These are phyloP conservation scores for Emericellopsis terricola DNA, from an alignment of 495 filamentous ascomycete species.

Conservation along the genomic window DNA sequence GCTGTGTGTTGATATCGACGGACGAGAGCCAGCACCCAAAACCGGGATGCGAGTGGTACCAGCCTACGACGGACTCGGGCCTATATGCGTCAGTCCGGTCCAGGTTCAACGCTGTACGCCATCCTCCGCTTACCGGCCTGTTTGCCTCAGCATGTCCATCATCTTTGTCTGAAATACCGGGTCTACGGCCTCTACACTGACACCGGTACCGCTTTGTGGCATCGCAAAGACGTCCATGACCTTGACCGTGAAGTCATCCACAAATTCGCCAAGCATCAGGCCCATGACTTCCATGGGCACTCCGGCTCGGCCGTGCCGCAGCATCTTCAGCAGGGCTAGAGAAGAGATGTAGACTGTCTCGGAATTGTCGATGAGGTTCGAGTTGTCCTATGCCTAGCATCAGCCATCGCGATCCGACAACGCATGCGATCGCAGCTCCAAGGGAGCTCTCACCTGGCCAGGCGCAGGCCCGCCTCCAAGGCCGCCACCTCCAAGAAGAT, in stretches of 20 bases:
- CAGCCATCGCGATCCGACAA: not conserved
- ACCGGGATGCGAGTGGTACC: slow-evolving; percentile 98
- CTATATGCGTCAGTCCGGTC: slow-evolving; percentile 23
- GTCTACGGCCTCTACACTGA: slow-evolving; percentile 96
- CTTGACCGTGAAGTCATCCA: slow-evolving; percentile 95
- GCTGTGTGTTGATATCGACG: slow-evolving; percentile 98
- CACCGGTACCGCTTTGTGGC: slow-evolving; percentile 97
- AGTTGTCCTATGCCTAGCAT: slow-evolving; percentile 68
- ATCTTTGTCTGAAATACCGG: slow-evolving; percentile 98
- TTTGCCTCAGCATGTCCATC: slow-evolving; percentile 99
- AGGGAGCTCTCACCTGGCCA: slow-evolving; percentile 1
- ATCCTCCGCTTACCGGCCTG: slow-evolving; percentile 73
- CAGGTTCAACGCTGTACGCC: too few species aligned
- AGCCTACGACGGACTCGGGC: slow-evolving; percentile 91
- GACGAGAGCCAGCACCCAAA: slow-evolving; percentile 98
- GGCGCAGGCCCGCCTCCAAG: slow-evolving; percentile 1
- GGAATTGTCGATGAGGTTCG: slow-evolving; percentile 88
- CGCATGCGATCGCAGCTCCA: not conserved
- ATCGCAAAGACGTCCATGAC: slow-evolving; percentile 98
- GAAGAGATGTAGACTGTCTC: slow-evolving; percentile 99
- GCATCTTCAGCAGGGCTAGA: slow-evolving; percentile 92
- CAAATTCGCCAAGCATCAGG: slow-evolving; percentile 94
- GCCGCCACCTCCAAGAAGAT: slow-evolving; percentile 1
- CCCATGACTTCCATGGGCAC: slow-evolving; percentile 99
- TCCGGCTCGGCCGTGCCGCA: slow-evolving; percentile 89